Evolutionary conservation across 1,284 basidiomycete genomes (phyloP).

Genomic region (Malassezia obtusa): DNA sequence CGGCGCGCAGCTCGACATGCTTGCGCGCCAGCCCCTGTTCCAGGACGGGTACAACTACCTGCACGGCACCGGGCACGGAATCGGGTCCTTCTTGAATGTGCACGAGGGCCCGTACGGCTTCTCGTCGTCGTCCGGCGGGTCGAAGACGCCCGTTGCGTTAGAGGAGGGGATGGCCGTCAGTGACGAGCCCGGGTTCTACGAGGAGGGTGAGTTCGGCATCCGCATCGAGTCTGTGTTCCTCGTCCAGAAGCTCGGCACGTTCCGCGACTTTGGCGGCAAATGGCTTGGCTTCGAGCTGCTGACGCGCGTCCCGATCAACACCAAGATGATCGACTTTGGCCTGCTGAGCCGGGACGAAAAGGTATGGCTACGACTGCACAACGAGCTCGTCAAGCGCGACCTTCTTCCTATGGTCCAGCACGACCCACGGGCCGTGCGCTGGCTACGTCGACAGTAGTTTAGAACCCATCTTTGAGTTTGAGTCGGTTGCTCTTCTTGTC

Average conservation of each 20-base stretch:
- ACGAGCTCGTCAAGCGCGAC: constrained; percentile 27
- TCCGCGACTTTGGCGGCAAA: constrained; percentile 28
- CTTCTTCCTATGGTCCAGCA: constrained; percentile 37
- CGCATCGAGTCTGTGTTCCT: constrained; percentile 37
- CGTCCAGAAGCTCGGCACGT: constrained; percentile 25
- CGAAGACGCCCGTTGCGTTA: constrained; percentile 23
- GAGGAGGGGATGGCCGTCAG: constrained; percentile 33
- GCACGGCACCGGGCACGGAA: constrained; percentile 41
- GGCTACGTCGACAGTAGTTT: constrained; percentile 30
- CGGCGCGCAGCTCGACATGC: constrained; percentile 32
- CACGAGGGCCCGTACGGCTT: constrained; percentile 42
- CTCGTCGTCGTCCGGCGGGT: constrained; percentile 28
- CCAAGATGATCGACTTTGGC: constrained; percentile 36
- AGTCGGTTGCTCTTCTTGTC: constrained; percentile 35
- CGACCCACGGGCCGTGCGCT: constrained; percentile 29
- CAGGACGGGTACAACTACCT: constrained; percentile 33
- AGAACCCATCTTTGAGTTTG: constrained; percentile 32
- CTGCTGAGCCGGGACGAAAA: constrained; percentile 37
- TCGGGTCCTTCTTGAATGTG: constrained; percentile 37
- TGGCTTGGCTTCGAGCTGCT: constrained; percentile 49
- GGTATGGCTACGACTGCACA: constrained; percentile 48
- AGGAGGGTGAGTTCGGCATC: constrained; percentile 39
- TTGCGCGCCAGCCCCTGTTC: constrained; percentile 37
- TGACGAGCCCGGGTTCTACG: constrained; percentile 43
- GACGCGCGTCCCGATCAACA: constrained; percentile 45